phyloP scores from a whole-genome alignment of 305 asterid genomes.

The Solanum aculeatissimum region DNA sequence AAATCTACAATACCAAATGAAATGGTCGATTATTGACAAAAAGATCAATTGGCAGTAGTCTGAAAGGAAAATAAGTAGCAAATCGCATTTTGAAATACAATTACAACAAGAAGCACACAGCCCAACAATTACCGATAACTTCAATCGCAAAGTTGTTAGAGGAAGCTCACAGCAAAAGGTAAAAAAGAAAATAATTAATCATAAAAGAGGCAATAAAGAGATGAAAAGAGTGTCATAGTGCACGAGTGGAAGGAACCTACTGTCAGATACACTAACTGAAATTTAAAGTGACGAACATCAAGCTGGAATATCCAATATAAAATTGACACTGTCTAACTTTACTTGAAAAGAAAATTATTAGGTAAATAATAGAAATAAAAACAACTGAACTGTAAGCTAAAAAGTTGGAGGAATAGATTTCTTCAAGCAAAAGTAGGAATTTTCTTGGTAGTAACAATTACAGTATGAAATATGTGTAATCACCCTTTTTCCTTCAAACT shows the following conservation, averaged over 20 bases:
- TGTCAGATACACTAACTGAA: neutral
- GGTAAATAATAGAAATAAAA: neutral
- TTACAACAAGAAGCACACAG: neutral
- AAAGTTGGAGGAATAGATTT: neutral
- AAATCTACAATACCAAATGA: conserved; percentile 43
- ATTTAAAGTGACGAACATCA: neutral
- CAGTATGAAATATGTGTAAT: neutral
- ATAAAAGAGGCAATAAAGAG: neutral
- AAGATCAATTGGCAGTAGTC: neutral
- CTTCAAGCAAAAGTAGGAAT: neutral
- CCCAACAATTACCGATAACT: neutral
- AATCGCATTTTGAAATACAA: neutral
- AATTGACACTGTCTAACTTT: neutral
- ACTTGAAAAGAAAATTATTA: neutral
- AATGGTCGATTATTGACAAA: neutral
- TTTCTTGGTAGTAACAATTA: neutral
- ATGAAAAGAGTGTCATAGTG: neutral
- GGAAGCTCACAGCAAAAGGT: neutral
- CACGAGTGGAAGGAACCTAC: neutral
- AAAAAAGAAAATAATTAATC: neutral
- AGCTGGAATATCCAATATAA: neutral
- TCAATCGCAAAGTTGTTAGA: neutral
- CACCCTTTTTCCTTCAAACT: neutral
- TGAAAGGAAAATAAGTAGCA: neutral
- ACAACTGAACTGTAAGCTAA: neutral